Percentiles rank a stretch among this genome's conserved stretches.
phyloP scores from a whole-genome alignment of 345 rosid genomes.

The Eucalyptus rudis region DNA sequence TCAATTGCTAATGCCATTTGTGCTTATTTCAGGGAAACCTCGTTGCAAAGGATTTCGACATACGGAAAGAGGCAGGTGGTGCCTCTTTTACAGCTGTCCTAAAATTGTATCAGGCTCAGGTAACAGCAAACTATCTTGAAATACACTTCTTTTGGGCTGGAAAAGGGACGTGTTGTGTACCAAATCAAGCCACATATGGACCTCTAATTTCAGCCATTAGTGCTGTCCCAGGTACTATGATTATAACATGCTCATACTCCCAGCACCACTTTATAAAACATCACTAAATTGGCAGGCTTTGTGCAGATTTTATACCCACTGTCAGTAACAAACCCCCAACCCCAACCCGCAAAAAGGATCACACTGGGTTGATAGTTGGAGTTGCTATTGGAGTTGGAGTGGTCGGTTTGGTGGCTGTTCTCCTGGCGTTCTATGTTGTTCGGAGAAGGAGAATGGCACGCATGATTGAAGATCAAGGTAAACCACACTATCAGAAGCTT shows the following conservation, averaged over 20 bases:
- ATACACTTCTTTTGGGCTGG: conserved; percentile 37
- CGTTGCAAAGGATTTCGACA: conserved; percentile 34
- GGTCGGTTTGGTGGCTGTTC: not conserved
- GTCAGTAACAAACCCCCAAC: conserved; percentile 36
- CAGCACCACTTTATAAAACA: not conserved
- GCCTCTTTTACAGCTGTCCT: conserved; percentile 1
- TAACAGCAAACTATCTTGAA: conserved; percentile 15
- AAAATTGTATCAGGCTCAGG: not conserved
- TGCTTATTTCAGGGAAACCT: conserved; percentile 21
- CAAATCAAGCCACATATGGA: conserved; percentile 14
- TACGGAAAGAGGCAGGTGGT: conserved; percentile 13
- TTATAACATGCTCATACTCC: not conserved
- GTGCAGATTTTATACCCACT: conserved; percentile 56
- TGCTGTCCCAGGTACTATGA: conserved; percentile 38
- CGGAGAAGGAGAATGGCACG: not conserved
- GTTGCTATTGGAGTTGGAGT: not conserved
- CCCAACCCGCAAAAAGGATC: conserved; percentile 12
- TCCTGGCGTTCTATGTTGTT: not conserved
- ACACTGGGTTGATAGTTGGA: not conserved
- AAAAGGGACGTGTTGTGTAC: conserved; percentile 23
- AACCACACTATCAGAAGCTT: rapidly evolving
- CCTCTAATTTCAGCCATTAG: conserved; percentile 40
- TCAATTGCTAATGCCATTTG: rapidly evolving
- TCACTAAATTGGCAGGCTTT: not conserved
- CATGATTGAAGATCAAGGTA: not conserved